Evolutionary conservation across 441 rosid species (phyloP), one percentile per base, ranked within the genome.

Genomic region (Populus hybrid): DNA sequence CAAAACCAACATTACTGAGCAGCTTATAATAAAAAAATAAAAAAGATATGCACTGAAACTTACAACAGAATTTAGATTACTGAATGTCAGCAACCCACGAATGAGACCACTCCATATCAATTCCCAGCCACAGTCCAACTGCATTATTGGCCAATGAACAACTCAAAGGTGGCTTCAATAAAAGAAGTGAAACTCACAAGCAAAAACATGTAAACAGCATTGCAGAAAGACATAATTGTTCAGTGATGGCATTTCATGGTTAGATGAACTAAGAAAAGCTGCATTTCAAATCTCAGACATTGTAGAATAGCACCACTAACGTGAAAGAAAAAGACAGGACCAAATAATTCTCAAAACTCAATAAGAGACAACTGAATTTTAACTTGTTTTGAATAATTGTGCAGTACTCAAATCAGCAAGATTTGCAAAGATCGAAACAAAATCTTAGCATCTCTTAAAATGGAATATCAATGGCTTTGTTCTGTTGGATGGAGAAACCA

Each of bases 61-160:
- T 90, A 96, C 99, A 84, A 93, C 87, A 23, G 83, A 72, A 73
- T 88, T 86, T 75, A 83, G 72, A 83, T 89, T 94, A 82, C 98
- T 94, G 88, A 96, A 90, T 40, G 90, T 82, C 35, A 97, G 97
- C 77, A 96, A 83, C 76, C 92, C 94, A 66, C 92, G 99, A 85
- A 94, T 82, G 77, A 92, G 80, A 81, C 85, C 84, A 81, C 83
- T 88, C 99, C 99, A 96, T 81, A 94, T 85, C 79, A 84, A 83
- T 69, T 89, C 93, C 99, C 98, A 94, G 79, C 95, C 91, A 74
- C 78, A 79, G 76, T 85, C 84, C 76, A 88, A 80, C 99, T 94
- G 94, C 87, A 89, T 71, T 67, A 57, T 46, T 76, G 63, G 66
- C 83, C 78, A 84, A 72, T 50, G 26, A 76, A 38, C 40, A 84